phyloP scores from a whole-genome alignment of 1,284 basidiomycete genomes.

The Tilletia indica region DNA sequence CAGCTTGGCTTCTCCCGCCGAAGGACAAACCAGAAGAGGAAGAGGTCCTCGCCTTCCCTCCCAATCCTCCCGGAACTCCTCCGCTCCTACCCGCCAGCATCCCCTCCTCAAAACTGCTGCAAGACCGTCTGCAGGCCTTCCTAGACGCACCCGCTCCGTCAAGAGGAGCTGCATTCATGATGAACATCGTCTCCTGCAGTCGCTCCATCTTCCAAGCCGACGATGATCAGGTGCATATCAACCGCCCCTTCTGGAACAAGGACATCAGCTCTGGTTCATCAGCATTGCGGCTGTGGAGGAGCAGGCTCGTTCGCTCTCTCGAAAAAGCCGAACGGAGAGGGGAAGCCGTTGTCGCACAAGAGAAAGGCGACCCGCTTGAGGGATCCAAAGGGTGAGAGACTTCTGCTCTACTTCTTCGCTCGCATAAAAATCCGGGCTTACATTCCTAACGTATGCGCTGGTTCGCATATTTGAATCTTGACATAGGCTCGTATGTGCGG shows the following conservation, averaged over 20 bases:
- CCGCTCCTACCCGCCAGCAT: slow-evolving; percentile 1
- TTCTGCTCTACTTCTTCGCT: not conserved
- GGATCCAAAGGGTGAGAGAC: slow-evolving; percentile 16
- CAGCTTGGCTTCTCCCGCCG: slow-evolving; percentile 4
- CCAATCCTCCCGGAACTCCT: not conserved
- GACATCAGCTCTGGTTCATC: not conserved
- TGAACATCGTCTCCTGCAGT: slow-evolving; percentile 1
- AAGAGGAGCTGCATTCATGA: not conserved
- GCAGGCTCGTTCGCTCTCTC: slow-evolving; percentile 2
- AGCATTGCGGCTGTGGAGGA: not conserved
- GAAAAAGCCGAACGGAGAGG: not conserved
- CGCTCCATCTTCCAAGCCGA: slow-evolving; percentile 16
- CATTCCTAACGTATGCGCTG: too few relatives aligned
- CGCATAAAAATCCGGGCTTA: too few relatives aligned
- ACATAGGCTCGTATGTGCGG: slow-evolving; percentile 5
- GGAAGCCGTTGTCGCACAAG: not conserved
- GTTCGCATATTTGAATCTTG: too few relatives aligned
- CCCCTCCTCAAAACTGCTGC: not conserved
- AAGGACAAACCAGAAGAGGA: not conserved
- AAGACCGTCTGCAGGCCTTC: slow-evolving; percentile 11
- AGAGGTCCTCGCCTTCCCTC: slow-evolving; percentile 5
- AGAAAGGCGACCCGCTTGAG: not conserved
- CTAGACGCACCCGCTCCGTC: slow-evolving; percentile 15
- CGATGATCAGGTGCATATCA: slow-evolving; percentile 15
- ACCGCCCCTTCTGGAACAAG: slow-evolving; percentile 1